Evolutionary conservation across 2,329 filamentous ascomycete species (phyloP).

Genomic region (Pseudogymnoascus sp.): DNA sequence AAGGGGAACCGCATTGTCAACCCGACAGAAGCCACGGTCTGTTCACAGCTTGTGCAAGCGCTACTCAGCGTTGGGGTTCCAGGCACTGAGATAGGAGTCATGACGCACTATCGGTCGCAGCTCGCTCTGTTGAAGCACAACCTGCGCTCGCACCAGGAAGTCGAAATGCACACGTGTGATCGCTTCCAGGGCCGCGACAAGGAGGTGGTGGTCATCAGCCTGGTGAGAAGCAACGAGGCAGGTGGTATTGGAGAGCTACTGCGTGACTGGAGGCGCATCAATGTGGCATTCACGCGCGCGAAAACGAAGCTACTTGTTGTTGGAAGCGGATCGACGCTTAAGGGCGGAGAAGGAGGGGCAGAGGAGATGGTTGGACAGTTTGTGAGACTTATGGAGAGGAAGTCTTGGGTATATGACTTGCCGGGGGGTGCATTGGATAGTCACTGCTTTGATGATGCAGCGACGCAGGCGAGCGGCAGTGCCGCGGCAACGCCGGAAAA

Average conservation of each 20-base stretch:
- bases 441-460: constrained; percentile 55
- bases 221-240: constrained; percentile 79
- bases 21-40: constrained; percentile 68
- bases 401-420: constrained; percentile 74
- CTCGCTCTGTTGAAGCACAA: constrained; percentile 72
- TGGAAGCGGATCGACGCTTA: constrained; percentile 73
- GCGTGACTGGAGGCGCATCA: constrained; percentile 86
- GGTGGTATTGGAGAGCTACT: constrained; percentile 83
- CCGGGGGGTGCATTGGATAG: constrained; percentile 54
- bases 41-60: constrained; percentile 71
- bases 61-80: constrained; percentile 71
- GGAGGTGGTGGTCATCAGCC: constrained; percentile 77
- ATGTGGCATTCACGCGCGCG: constrained; percentile 90
- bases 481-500: constrained; percentile 11
- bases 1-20: constrained; percentile 86
- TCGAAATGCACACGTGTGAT: constrained; percentile 96
- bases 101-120: constrained; percentile 94
- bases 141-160: constrained; percentile 52
- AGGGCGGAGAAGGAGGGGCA: constrained; percentile 47
- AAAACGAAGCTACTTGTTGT: constrained; percentile 87
- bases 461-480: constrained; percentile 39
- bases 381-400: constrained; percentile 67
- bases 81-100: constrained; percentile 75
- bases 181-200: constrained; percentile 97
- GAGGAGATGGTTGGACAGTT: constrained; percentile 74